phyloP scores from a whole-genome alignment of 2,329 filamentous ascomycete genomes.

The Grosmannia penicillata region DNA sequence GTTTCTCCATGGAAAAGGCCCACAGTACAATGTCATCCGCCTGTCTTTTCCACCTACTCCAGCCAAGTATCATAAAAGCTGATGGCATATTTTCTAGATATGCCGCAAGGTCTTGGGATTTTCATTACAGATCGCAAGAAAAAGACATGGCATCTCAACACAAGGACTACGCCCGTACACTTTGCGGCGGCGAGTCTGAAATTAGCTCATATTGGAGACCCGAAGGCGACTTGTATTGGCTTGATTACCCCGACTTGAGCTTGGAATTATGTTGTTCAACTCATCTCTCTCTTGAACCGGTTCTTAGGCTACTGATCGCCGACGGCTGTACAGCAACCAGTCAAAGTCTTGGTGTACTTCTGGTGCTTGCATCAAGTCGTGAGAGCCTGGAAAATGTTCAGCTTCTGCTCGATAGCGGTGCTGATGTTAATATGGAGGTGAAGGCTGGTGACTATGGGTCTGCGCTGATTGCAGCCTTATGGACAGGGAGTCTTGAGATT shows the following conservation, averaged over 20 bases:
- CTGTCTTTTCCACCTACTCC: constrained; percentile 8
- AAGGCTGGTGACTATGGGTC: too few species aligned
- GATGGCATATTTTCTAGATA: background rate
- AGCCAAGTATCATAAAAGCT: background rate
- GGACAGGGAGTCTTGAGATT: background rate
- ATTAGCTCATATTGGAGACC: too few species aligned
- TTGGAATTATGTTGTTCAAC: too few species aligned
- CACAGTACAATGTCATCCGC: constrained; percentile 8
- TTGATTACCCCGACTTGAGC: too few species aligned
- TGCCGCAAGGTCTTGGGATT: background rate
- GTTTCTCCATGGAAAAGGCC: constrained; percentile 3
- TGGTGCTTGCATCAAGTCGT: background rate
- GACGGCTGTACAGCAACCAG: background rate
- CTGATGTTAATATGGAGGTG: background rate
- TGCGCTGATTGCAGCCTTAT: background rate
- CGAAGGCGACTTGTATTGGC: too few species aligned
- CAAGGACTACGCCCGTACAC: background rate
- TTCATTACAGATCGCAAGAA: background rate
- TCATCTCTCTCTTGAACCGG: too few species aligned
- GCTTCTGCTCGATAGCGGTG: background rate
- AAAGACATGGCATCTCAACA: background rate
- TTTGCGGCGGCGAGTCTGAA: background rate
- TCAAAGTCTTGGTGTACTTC: background rate
- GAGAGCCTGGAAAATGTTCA: background rate
- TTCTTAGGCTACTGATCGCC: background rate